Evolutionary conservation across 2,329 filamentous ascomycete species (phyloP).

Genomic region (Xylariomycetidae sp.): DNA sequence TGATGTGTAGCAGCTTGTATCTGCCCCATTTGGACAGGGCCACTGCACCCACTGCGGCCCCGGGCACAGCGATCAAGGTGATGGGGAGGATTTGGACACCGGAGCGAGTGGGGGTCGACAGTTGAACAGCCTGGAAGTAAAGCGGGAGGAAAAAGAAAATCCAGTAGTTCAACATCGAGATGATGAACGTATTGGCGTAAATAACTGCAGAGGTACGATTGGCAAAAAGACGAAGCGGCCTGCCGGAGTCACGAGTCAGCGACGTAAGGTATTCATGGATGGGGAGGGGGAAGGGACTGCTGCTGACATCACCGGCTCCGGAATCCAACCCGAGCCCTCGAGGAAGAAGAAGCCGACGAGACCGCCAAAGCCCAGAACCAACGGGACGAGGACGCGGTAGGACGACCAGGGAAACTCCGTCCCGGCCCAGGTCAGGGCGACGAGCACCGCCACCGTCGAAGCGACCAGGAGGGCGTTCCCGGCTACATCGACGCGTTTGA

Average conservation of each 20-base stretch:
- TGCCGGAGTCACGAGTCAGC: constrained; percentile 1
- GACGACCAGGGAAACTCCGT: constrained; percentile 7
- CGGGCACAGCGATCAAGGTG: constrained; percentile 24
- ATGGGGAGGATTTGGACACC: constrained; percentile 38
- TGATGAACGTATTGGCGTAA: constrained; percentile 30
- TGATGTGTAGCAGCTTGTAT: constrained; percentile 29
- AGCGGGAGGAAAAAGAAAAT: constrained; percentile 34
- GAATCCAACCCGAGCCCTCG: constrained; percentile 19
- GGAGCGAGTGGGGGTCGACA: constrained; percentile 52
- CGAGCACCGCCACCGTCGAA: constrained; percentile 8
- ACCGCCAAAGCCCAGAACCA: constrained; percentile 8
- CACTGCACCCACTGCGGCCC: constrained; percentile 20
- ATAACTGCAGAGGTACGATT: constrained; percentile 33
- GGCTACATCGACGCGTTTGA: constrained; percentile 13
- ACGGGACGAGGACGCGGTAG: constrained; percentile 8
- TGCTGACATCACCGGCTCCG: constrained; percentile 28
- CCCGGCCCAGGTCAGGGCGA: constrained; percentile 11
- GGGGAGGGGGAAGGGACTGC: not conserved
- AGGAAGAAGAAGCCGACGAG: constrained; percentile 16
- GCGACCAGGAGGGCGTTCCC: constrained; percentile 14
- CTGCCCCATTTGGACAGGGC: constrained; percentile 27
- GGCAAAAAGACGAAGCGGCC: constrained; percentile 35
- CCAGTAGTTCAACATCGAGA: constrained; percentile 30
- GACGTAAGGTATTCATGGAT: not conserved
- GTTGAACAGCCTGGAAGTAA: constrained; percentile 58